Conservation (phyloP, 179 eudicot genomes). For the Carnegiea gigantea region DNA sequence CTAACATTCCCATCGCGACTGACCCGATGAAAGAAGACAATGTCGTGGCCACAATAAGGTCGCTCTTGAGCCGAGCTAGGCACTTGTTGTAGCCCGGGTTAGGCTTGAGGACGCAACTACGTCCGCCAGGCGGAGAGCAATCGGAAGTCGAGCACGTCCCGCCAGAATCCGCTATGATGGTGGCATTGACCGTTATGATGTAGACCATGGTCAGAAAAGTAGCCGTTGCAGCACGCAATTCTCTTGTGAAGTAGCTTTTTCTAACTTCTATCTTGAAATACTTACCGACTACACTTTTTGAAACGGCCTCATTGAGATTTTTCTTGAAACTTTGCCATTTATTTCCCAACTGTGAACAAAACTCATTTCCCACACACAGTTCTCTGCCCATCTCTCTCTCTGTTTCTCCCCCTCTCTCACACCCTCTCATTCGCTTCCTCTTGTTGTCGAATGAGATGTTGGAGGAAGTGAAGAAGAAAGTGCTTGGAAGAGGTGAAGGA, state of each 20-base stretch:
- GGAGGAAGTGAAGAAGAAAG: not conserved
- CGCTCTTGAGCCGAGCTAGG: slow-evolving; percentile 44
- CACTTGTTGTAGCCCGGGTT: slow-evolving; percentile 45
- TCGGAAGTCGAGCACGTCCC: slow-evolving; percentile 45
- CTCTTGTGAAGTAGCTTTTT: slow-evolving; percentile 58
- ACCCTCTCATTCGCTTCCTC: no score
- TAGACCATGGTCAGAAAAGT: slow-evolving; percentile 83
- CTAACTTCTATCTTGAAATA: slow-evolving; percentile 68
- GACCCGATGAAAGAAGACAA: slow-evolving; percentile 66
- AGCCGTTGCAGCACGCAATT: slow-evolving; percentile 72
- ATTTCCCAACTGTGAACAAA: slow-evolving; percentile 4
- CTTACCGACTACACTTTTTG: slow-evolving; percentile 47
- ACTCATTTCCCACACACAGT: slow-evolving; percentile 19
- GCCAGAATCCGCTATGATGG: slow-evolving; percentile 68
- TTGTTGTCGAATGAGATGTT: not conserved
- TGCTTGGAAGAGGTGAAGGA: not conserved
- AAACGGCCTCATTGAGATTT: slow-evolving; percentile 35
- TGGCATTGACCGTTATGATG: slow-evolving; percentile 77
- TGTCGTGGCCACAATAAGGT: slow-evolving; percentile 59
- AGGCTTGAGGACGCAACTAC: slow-evolving; percentile 50
- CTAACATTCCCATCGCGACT: slow-evolving; percentile 61
- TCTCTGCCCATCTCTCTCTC: slow-evolving; percentile 24
- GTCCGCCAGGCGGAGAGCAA: slow-evolving; percentile 40
- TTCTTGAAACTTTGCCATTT: slow-evolving; percentile 40
- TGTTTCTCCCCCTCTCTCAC: not conserved